These are phyloP conservation scores for Clarireedia monteithiana DNA, from an alignment of 2,329 filamentous ascomycete genomes.

Conservation along the genomic window DNA sequence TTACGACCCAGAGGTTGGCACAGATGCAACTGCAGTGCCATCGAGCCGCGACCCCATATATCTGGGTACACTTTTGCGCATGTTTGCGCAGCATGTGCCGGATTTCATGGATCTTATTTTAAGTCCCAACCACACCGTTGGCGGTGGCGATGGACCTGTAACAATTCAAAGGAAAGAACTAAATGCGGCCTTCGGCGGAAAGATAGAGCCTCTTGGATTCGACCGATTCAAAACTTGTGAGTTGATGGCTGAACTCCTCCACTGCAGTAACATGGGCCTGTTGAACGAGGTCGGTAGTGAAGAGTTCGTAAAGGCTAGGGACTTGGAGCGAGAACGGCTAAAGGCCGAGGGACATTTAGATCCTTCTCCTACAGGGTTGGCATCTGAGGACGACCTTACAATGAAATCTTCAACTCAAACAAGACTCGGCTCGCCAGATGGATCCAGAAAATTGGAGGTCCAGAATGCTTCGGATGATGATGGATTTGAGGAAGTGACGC, in stretches of 20 bases:
- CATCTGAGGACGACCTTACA: constrained; percentile 53
- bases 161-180: constrained; percentile 67
- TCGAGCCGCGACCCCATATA: constrained; percentile 92
- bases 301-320: constrained; percentile 71
- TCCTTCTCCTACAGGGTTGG: constrained; percentile 31
- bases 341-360: constrained; percentile 67
- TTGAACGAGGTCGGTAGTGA: constrained; percentile 89
- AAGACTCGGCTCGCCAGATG: constrained; percentile 47
- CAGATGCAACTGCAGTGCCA: constrained; percentile 69
- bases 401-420: constrained; percentile 47
- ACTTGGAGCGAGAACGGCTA: constrained; percentile 72
- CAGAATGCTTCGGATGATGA: constrained; percentile 81
- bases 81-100: constrained; percentile 86
- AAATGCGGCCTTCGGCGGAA: constrained; percentile 80
- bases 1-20: constrained; percentile 87
- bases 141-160: constrained; percentile 45
- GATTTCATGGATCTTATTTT: constrained; percentile 90
- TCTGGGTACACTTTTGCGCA: constrained; percentile 76
- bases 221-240: constrained; percentile 99
- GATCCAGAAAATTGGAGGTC: constrained; percentile 64
- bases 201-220: constrained; percentile 90
- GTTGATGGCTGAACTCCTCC: constrained; percentile 92
- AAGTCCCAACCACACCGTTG: constrained; percentile 54
- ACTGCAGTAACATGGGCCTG: constrained; percentile 98
- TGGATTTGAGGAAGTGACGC: constrained; percentile 83